phyloP scores from a whole-genome alignment of 2,329 filamentous ascomycete species.

The Neopestalotiopsis rosae region DNA sequence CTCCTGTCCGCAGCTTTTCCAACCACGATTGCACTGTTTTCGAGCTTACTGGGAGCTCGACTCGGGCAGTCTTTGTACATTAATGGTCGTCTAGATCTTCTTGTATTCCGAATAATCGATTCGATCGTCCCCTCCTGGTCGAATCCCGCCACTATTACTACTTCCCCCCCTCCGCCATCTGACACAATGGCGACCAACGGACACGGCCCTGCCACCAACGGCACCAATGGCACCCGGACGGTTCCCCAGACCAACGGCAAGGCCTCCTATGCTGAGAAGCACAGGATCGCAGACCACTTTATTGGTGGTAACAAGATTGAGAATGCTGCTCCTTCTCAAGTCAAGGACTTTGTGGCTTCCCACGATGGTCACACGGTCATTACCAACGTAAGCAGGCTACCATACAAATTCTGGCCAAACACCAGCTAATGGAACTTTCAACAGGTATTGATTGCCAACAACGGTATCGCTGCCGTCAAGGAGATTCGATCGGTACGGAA shows the following conservation, averaged over 20 bases:
- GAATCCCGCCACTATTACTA: conserved; percentile 18
- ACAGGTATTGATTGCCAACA: conserved; percentile 98
- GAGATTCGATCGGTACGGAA: conserved; percentile 99
- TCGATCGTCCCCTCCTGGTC: conserved; percentile 14
- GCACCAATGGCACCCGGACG: conserved; percentile 50
- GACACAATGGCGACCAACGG: conserved; percentile 53
- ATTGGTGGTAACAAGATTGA: conserved; percentile 91
- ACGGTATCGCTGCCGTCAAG: conserved; percentile 99
- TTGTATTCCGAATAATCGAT: conserved; percentile 22
- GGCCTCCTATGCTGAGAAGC: conserved; percentile 77
- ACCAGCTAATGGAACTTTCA: conserved; percentile 14
- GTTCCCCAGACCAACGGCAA: conserved; percentile 62
- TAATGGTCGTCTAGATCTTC: conserved; percentile 20
- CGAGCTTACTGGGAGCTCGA: conserved; percentile 21
- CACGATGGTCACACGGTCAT: conserved; percentile 97
- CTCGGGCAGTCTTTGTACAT: conserved; percentile 21
- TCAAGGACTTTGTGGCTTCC: conserved; percentile 93
- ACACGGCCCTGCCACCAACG: conserved; percentile 43
- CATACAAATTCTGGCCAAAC: neutral
- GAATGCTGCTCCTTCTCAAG: conserved; percentile 80
- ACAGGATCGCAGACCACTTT: conserved; percentile 89
- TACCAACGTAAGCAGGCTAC: conserved; percentile 75
- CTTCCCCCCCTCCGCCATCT: conserved; percentile 19
- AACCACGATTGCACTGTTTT: conserved; percentile 19
- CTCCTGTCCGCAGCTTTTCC: neutral